A percentile compares a stretch with the other conserved stretches of the same genome.
Conservation (phyloP, 2,329 filamentous ascomycete species). For the Fusarium subtropicale region DNA sequence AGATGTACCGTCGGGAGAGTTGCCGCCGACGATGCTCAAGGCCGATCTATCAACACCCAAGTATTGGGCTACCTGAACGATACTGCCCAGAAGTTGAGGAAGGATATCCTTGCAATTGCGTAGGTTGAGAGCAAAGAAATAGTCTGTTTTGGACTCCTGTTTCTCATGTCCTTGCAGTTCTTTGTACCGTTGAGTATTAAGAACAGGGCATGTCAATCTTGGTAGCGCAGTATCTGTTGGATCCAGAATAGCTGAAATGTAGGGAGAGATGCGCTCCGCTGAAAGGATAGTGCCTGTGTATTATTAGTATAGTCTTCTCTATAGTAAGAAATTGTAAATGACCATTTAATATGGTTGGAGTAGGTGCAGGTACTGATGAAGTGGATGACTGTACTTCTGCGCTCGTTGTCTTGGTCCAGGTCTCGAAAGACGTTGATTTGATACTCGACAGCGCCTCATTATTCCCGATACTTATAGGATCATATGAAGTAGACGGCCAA, state of each 20-base stretch:
- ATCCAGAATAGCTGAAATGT: constrained; percentile 49
- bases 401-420: neutral
- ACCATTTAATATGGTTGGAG: neutral
- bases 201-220: constrained; percentile 48
- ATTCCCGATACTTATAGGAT: constrained; percentile 6
- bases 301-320: neutral
- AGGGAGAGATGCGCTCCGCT: constrained; percentile 36
- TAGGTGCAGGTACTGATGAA: neutral
- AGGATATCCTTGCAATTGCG: constrained; percentile 59
- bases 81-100: constrained; percentile 62
- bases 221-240: constrained; percentile 37
- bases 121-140: constrained; percentile 66
- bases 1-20: constrained; percentile 65
- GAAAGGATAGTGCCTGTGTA: constrained; percentile 49
- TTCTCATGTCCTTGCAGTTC: constrained; percentile 15
- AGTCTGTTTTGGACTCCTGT: constrained; percentile 44
- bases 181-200: constrained; percentile 39
- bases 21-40: constrained; percentile 67
- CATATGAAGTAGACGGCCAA: constrained; percentile 12
- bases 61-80: constrained; percentile 62
- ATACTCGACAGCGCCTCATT: neutral
- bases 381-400: neutral
- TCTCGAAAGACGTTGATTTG: neutral
- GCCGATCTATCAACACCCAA: constrained; percentile 63
- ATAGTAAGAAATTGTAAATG: accelerated